A percentile compares a stretch with the other conserved stretches of the same genome.
Conservation (phyloP, 2,329 filamentous ascomycete species). For the Aspergillus terreus region DNA sequence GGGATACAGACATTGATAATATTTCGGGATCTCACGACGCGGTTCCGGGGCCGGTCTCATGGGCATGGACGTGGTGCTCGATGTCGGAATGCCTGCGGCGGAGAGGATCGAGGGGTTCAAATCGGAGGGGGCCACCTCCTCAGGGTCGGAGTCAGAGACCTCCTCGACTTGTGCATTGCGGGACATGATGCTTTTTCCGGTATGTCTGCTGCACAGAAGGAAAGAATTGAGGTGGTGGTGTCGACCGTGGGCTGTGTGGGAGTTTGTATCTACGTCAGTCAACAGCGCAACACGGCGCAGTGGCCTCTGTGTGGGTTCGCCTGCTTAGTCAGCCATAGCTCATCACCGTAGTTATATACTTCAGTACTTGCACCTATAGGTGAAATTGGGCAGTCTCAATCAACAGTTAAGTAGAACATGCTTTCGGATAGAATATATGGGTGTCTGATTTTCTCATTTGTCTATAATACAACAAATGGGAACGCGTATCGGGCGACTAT, state of each 20-base stretch:
- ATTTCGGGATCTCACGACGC: slow-evolving; percentile 59
- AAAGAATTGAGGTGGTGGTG: neutral
- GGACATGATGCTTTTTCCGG: slow-evolving; percentile 57
- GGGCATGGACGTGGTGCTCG: slow-evolving; percentile 21
- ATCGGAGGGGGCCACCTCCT: slow-evolving; percentile 75
- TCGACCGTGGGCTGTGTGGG: neutral
- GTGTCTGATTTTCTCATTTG: too few species aligned
- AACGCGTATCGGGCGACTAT: too few species aligned
- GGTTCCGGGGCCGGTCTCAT: slow-evolving; percentile 38
- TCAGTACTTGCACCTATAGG: too few species aligned
- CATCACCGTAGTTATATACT: too few species aligned
- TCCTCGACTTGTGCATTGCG: slow-evolving; percentile 84
- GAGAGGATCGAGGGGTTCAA: slow-evolving; percentile 48
- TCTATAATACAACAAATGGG: too few species aligned
- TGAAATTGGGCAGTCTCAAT: too few species aligned
- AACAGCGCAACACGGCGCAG: slow-evolving; percentile 6
- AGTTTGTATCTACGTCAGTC: neutral
- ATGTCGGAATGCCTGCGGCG: slow-evolving; percentile 30
- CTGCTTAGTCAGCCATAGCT: too few species aligned
- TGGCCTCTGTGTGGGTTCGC: slow-evolving; percentile 17
- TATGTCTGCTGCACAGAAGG: neutral
- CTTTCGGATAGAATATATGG: too few species aligned
- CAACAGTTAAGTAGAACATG: too few species aligned
- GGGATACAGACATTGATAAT: slow-evolving; percentile 88
- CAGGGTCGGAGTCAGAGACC: slow-evolving; percentile 85